Base-by-base conservation (phyloP, 352 stramenopile species). In the Halophytophthora polymorphica region DNA sequence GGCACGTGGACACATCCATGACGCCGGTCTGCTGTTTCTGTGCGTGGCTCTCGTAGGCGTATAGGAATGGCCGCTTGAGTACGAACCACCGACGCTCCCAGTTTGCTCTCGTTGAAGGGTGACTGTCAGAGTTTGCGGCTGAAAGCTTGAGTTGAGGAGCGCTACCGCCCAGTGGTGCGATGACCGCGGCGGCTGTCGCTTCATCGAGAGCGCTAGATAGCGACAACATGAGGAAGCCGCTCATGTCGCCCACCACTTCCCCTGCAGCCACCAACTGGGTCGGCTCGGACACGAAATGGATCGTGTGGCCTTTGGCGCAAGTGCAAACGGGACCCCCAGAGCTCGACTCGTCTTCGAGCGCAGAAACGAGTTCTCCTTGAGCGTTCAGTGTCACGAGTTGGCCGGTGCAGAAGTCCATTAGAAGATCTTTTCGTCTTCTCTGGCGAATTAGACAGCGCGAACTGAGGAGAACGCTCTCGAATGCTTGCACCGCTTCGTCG, bases 81-180 rank as follows among this genome's bases (percentile, higher is more conserved):
- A 93, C 83, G 36, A 93, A 89, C 83, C 80, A 93, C 29, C 83
- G 78, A 0, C 83, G 65, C 21, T 91, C 69, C 77, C 83, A 93
- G 6, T 44, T 55, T 7, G 60, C 11, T 47, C 36, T 31, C 11
- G 47, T 7, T 1, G 18, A 15, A 17, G 37, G 53, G 21, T 62
- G 31, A 23, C 18, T 35, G 3, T 29, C 45, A 43, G 33, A n/a
- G 52, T 53, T 64, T 1, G 43, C 15, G 56, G n/a, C n/a, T n/a
- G 44, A 37, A 15, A 31, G 29, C 18, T 39, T 56, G 2, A 57
- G 28, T 4, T 62, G 34, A 12, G 49, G 44, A 5, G 23, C 41
- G 17, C 15, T 54, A 29, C 52, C 45, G 46, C 45, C 49, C 34
- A 71, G 23, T 6, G 61, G 60, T 15, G 63, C 50, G 19, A 70